Evolutionary conservation across 352 stramenopile genomes (phyloP).

Genomic region (Paralagenidium karlingii): DNA sequence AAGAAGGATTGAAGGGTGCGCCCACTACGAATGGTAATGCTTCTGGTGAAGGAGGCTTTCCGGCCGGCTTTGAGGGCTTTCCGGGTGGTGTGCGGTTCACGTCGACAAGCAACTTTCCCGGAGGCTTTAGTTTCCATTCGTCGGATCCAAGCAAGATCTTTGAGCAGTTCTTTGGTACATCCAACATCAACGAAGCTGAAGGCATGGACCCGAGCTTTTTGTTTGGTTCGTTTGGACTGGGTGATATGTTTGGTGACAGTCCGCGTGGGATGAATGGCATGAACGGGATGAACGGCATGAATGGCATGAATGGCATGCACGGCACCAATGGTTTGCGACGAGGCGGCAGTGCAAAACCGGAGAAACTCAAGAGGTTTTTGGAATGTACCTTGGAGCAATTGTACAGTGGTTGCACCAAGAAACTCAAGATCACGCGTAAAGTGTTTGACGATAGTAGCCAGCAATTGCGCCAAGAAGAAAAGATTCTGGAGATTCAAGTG

Average conservation of each 20-base stretch:
- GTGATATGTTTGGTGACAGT: too few relatives aligned
- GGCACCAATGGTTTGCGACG: background rate
- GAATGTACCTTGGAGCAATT: slow-evolving; percentile 89
- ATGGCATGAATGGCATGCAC: slow-evolving; percentile 10
- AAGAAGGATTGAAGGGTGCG: slow-evolving; percentile 79
- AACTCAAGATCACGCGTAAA: slow-evolving; percentile 94
- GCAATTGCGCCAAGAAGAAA: slow-evolving; percentile 89
- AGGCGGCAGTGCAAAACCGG: slow-evolving; percentile 12
- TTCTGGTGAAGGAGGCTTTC: slow-evolving; percentile 10
- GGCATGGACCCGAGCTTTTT: slow-evolving; percentile 60
- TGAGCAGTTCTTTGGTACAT: slow-evolving; percentile 84
- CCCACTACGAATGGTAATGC: slow-evolving; percentile 10
- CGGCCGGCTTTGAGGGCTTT: slow-evolving; percentile 3
- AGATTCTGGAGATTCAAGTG: slow-evolving; percentile 92
- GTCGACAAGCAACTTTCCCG: slow-evolving; percentile 73
- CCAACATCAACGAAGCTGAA: slow-evolving; percentile 65
- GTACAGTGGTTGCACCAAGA: slow-evolving; percentile 72
- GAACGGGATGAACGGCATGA: slow-evolving; percentile 8
- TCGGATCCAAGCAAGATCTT: slow-evolving; percentile 82
- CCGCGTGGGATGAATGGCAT: slow-evolving; percentile 20
- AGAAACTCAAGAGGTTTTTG: slow-evolving; percentile 70
- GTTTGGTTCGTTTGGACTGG: slow-evolving; percentile 18
- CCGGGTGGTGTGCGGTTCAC: slow-evolving; percentile 77
- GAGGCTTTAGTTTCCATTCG: slow-evolving; percentile 61
- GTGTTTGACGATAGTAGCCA: slow-evolving; percentile 60